Base-by-base conservation (phyloP, 345 rosid species). In the Salix exigua region DNA sequence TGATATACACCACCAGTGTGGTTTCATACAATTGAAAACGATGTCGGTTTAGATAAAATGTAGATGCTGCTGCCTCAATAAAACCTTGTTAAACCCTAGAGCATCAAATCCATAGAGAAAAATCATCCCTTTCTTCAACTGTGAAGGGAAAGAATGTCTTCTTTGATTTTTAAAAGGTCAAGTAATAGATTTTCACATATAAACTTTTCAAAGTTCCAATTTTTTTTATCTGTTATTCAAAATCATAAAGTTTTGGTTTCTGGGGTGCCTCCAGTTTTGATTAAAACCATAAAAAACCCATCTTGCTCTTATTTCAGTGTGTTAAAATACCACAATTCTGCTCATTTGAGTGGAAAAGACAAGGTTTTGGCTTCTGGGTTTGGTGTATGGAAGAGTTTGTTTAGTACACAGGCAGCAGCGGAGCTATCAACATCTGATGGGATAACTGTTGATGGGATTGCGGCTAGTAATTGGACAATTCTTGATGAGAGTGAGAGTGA, bases 401-500 rank as follows among this genome's bases (percentile, higher is more conserved):
- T 85, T 60, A 80, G 85, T 72, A 80, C 93, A 42, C 91, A 85
- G 67, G 86, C 90, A 61, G 88, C 89, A 4, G 73, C 28, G 17
- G 88, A 87, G 61, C 83, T 87, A 12, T 83, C 91, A 4, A 93
- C 95, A 33, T 80, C 88, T 66, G 97, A 96, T 78, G 98, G 97
- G 40, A 91, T 92, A 17, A 96, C 97, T 7, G 88, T 96, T 62
- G 97, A 92, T 63, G 83, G 87, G 42, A 92, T 96, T 72, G 82
- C 88, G 69, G 89, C 92, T 68, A 89, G 74, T 77, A 89, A 86
- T 67, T 96, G 98, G 99, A 61, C 87, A 40, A 89, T 96, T 60
- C 83, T 92, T 30, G 92, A 91, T 30, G 99, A 93, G 81, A 82
- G 78, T 62, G 98, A 93, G 72, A 79, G 83, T 77, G 97, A 96